These are phyloP conservation scores for Tylopilus plumbeoviolaceoides DNA, from an alignment of 768 basidiomycete species.

Conservation along the genomic window DNA sequence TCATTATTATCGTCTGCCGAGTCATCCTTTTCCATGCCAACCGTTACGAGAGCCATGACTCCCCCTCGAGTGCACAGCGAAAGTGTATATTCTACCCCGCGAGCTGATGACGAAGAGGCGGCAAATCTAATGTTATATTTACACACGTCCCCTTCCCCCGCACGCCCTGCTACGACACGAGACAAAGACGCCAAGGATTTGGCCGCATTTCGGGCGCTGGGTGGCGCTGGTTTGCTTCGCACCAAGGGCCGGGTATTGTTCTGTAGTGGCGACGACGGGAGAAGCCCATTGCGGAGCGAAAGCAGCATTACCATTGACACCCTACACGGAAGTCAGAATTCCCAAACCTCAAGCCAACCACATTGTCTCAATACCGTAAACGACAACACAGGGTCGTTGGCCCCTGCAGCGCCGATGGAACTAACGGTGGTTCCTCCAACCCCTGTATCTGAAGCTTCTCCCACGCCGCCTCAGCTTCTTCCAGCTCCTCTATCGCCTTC, in stretches of 20 bases:
- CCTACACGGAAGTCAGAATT: slow-evolving; percentile 25
- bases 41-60: slow-evolving; percentile 27
- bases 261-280: slow-evolving; percentile 37
- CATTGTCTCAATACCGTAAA: slow-evolving; percentile 14
- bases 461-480: slow-evolving; percentile 23
- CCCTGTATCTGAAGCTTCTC: slow-evolving; percentile 25
- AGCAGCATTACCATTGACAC: slow-evolving; percentile 22
- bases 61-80: slow-evolving; percentile 32
- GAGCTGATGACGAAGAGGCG: slow-evolving; percentile 71
- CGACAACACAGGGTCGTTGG: slow-evolving; percentile 16
- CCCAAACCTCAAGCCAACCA: slow-evolving; percentile 20
- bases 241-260: slow-evolving; percentile 71
- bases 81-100: slow-evolving; percentile 42
- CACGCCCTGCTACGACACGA: slow-evolving; percentile 49
- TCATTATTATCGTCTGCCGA: slow-evolving; percentile 39
- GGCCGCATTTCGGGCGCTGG: slow-evolving; percentile 54
- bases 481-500: slow-evolving; percentile 25
- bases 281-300: slow-evolving; percentile 28
- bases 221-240: slow-evolving; percentile 44
- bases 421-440: slow-evolving; percentile 34
- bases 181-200: slow-evolving; percentile 46
- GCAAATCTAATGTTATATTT: slow-evolving; percentile 84
- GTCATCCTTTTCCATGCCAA: slow-evolving; percentile 32
- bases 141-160: slow-evolving; percentile 82
- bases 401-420: slow-evolving; percentile 26